These are phyloP conservation scores for Apiotrichum akiyoshidainum DNA, from an alignment of 1,284 basidiomycete genomes.

Conservation along the genomic window DNA sequence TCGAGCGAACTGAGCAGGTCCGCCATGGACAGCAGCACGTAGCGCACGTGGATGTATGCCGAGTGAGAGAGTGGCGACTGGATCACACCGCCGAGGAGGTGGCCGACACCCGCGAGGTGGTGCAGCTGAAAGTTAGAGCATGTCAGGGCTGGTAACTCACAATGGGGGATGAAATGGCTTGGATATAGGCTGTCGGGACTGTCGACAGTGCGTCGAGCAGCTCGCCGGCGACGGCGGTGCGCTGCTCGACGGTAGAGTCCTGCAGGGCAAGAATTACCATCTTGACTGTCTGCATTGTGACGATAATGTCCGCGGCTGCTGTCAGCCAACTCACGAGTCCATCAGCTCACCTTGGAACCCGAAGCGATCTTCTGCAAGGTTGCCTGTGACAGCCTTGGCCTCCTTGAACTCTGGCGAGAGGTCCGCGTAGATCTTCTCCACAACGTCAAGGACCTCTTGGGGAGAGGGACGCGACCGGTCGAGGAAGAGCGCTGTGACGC, in stretches of 20 bases:
- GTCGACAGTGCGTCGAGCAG: conserved; percentile 43
- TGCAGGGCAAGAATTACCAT: conserved; percentile 45
- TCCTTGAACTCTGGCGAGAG: conserved; percentile 39
- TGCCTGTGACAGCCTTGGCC: conserved; percentile 38
- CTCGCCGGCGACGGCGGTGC: conserved; percentile 46
- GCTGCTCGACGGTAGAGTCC: conserved; percentile 38
- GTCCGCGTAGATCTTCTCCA: conserved; percentile 35
- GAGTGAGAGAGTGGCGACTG: conserved; percentile 43
- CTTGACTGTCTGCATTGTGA: conserved; percentile 46
- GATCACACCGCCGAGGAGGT: conserved; percentile 47
- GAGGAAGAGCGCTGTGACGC: conserved; percentile 30
- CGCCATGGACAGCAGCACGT: conserved; percentile 41
- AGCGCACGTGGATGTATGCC: conserved; percentile 44
- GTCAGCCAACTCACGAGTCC: conserved; percentile 12
- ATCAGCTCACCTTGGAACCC: conserved; percentile 42
- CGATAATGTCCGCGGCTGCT: conserved; percentile 45
- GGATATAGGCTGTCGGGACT: conserved; percentile 45
- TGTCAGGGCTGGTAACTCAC: conserved; percentile 23
- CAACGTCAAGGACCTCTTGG: conserved; percentile 30
- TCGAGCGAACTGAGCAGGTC: conserved; percentile 42
- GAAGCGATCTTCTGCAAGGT: conserved; percentile 36
- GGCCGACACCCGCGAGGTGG: conserved; percentile 48
- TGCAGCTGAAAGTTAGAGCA: conserved; percentile 32
- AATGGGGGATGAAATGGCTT: conserved; percentile 40
- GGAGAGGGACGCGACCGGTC: conserved; percentile 24